Base-by-base conservation (phyloP, 2,329 filamentous ascomycete genomes). In the Tolypocladium sp. region DNA sequence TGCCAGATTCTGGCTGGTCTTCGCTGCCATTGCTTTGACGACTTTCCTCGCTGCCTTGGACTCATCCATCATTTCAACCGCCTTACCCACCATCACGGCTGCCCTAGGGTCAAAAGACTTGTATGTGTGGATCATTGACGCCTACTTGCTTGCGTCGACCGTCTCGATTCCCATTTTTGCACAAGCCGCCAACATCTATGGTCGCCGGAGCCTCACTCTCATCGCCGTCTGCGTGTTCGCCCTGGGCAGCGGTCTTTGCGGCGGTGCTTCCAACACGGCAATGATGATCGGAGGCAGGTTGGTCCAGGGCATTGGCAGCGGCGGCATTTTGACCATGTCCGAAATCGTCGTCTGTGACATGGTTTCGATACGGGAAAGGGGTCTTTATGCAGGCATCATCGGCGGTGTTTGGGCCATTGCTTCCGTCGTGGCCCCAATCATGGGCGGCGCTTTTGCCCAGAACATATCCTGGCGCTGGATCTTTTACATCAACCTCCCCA, bases 141-240 rank as follows among this genome's bases (percentile, higher is more conserved):
- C 55, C 3, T 68, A 63, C 56, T 61, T 69, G 25, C 58, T 69
- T 6, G 59, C 64, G 33, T 58, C 54, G 62, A 64, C 49, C 20
- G 57, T 51, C 35, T 27, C 38, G 15, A 35, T 37, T 33, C 42
- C 55, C 33, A 37, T 57, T 9, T 77, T 76, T 55, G 79, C 77
- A 1, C 78, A 83, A 62, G 59, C 78, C 0, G 71, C 76, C 35
- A 74, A 82, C 61, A 72, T 83, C 25, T 82, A 78, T 58, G 81
- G 82, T 17, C 73, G 82, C 2, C 72, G 77, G 27, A 74, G 68
- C 57, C 65, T 73, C 3, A 69, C 71, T 4, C 65, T 82, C 0
- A 27, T 62, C 5, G 57, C 65, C 4, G 59, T 60, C n/a, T 62
- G 55, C 57, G 30, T 64, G 1, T 70, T 70, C 25, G 58, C 62